phyloP scores from a whole-genome alignment of 2,329 filamentous ascomycete species.

The Pseudogymnoascus sp. region DNA sequence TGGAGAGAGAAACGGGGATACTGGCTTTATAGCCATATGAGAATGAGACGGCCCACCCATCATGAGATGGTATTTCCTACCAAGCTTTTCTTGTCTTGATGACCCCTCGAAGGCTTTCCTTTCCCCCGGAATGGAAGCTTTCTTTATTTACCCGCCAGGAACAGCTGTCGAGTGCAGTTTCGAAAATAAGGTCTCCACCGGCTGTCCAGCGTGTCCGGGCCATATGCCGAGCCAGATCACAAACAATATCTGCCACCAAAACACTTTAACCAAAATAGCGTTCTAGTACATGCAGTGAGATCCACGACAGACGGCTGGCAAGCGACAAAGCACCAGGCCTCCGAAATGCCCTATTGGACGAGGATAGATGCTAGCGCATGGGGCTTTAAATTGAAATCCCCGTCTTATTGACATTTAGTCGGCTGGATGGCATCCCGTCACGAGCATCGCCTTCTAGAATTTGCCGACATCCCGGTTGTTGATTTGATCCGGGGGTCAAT shows the following conservation, averaged over 20 bases:
- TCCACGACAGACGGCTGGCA: not conserved
- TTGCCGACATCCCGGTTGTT: conserved; percentile 5
- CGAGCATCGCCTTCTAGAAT: not conserved
- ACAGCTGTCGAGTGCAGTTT: not conserved
- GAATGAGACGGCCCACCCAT: not conserved
- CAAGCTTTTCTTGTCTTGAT: not conserved
- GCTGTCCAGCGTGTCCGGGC: not conserved
- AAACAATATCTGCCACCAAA: not conserved
- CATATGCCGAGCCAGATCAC: not conserved
- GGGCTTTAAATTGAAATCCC: conserved; percentile 1
- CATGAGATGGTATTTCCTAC: not conserved
- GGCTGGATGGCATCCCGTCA: not conserved
- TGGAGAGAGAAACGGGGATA: not conserved
- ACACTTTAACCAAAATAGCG: conserved; percentile 4
- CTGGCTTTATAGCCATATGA: conserved; percentile 3
- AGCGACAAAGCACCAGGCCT: not conserved
- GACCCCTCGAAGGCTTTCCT: not conserved
- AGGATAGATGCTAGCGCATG: not conserved
- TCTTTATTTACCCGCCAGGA: conserved; percentile 3
- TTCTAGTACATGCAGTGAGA: not conserved
- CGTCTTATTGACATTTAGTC: not conserved
- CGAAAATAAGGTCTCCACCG: not conserved
- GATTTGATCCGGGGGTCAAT: not conserved
- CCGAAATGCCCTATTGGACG: not conserved
- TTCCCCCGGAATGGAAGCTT: not conserved